Evolutionary conservation across 2,329 filamentous ascomycete genomes (phyloP), one percentile per base, ranked within the genome.

Genomic region (Fusarium drepaniforme): DNA sequence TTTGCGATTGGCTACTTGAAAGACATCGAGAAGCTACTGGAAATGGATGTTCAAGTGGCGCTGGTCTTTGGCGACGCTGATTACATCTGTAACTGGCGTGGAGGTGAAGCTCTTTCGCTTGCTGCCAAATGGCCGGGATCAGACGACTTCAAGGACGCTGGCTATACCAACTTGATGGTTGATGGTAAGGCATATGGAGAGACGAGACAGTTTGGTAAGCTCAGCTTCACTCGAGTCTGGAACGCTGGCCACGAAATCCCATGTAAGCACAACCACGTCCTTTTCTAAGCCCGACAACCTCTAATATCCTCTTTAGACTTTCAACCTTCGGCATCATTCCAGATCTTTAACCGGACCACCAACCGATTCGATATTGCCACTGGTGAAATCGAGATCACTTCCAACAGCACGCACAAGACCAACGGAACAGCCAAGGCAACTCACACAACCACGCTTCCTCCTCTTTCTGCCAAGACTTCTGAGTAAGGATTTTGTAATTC

Each of bases 71-170:
- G 70, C 8, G 70, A 72, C 12, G 70, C 70, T 9, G 70, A 72
- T 16, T 72, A 72, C 12, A 69, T 72, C 8, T 69, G 66, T 56
- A 72, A 72, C 59, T 72, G 70, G 70, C 56, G 51, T 15, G 70
- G 70, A 3, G 70, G 70, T 8, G 70, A 72, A 28, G 67, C 67
- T 2, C 51, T 70, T 9, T 72, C 70, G 1, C 63, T 72, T 5
- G 53, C 66, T 0, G 58, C 59, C 5, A 35, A 70, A 8, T 72
- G 64, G 44, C 38, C 58, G 2, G 67, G 64, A 12, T 13, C 53
- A 3, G 25, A 63, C 1, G 49, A 65, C 0, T 72, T 72, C 38
- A 44, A 23, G 3, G 61, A 69, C 37, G 64, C 63, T 28, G 67
- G 63, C 5, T 72, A 72, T 21, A 66, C 64, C 5, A 59, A 66